Evolutionary conservation across 352 stramenopile genomes (phyloP).

Genomic region (Globisporangium lucens): DNA sequence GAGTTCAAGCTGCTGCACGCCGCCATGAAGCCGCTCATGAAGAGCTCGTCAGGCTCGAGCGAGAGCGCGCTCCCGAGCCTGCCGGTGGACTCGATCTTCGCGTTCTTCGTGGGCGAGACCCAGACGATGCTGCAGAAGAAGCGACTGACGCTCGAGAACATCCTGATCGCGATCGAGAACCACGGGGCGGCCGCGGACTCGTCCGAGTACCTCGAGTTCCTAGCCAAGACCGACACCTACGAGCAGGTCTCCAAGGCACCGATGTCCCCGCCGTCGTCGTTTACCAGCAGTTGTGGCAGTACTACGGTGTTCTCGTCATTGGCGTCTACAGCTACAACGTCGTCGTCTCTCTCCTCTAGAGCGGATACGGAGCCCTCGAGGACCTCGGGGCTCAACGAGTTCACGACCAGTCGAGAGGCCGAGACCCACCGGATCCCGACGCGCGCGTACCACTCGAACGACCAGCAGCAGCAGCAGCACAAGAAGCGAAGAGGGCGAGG

Average conservation of each 20-base stretch:
- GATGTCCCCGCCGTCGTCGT: conserved; percentile 20
- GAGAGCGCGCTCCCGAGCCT: conserved; percentile 36
- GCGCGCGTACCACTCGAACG: background rate
- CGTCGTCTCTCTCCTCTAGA: background rate
- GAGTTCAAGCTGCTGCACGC: conserved; percentile 72
- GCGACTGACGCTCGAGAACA: conserved; percentile 51
- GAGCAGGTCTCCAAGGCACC: conserved; percentile 35
- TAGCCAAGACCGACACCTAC: conserved; percentile 58
- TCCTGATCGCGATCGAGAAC: conserved; percentile 59
- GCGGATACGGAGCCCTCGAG: background rate
- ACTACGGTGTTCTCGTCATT: background rate
- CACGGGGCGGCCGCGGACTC: conserved; percentile 50
- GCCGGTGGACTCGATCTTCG: conserved; percentile 54
- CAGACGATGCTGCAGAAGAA: conserved; percentile 65
- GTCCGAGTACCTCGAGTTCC: conserved; percentile 64
- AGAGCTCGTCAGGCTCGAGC: background rate
- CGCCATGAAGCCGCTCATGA: conserved; percentile 44
- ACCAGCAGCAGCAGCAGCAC: background rate
- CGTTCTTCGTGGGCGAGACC: conserved; percentile 67
- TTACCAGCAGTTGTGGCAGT: background rate
- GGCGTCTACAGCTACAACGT: background rate
- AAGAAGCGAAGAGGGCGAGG: background rate
- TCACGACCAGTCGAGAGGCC: background rate
- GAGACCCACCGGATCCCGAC: background rate
- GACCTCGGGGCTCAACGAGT: background rate